Base-by-base conservation (phyloP, 2,329 filamentous ascomycete species). In the Coleophoma cylindrospora region DNA sequence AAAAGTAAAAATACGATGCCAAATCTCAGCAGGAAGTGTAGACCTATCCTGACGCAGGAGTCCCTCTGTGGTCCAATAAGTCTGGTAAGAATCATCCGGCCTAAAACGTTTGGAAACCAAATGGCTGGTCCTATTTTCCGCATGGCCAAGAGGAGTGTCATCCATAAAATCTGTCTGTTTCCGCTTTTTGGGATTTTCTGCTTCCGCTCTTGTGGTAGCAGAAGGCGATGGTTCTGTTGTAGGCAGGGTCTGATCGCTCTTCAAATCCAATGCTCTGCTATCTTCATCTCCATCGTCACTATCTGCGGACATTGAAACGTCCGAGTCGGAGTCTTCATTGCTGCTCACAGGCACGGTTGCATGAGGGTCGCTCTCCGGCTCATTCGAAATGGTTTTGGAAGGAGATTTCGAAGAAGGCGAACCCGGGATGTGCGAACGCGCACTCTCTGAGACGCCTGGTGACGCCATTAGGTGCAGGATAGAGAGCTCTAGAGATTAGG, bases 1-100 rank as follows among this genome's bases (percentile, higher is more conserved):
- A 64, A 81, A 83, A 61, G 76, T 77, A 66, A 89, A 87, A 61
- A 89, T 73, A 62, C 78, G 76, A 62, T 89, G 84, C 84, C 86
- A 89, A 61, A 87, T 70, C 68, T 84, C 79, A 58, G 74, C 71
- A 62, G 83, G 79, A 50, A 84, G 71, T 56, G 68, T 54, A 50
- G 56, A 59, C 48, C 48, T 57, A 48, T 65, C 59, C 44, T 54
- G 47, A 34, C 32, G 51, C 36, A 60, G 52, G 36, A 50, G 41
- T 45, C 51, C 53, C 37, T 62, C 50, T 40, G 53, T 37, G 44
- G 40, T 59, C 52, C 56, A 45, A 48, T 51, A 50, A 21, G 33
- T 46, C 46, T 53, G 50, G 15, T 53, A 21, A 37, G 17, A 44
- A 37, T 53, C 51, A 53, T 61, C 54, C 51, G 57, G 51, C 53